Conservation (phyloP, 306 rosid species). For the Carpinus viminea region DNA sequence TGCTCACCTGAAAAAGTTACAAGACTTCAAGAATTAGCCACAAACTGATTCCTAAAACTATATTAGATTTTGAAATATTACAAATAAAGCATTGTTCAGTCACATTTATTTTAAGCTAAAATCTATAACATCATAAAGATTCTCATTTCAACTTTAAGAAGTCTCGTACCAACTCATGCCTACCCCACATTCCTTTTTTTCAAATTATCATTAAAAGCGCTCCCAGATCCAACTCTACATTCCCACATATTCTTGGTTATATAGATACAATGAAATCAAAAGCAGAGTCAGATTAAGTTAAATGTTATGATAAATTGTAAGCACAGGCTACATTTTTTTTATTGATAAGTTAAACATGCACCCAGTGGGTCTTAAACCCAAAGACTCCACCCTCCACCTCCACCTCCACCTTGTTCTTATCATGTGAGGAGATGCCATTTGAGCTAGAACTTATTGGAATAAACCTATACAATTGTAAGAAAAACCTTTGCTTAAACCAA, state of each 20-base stretch:
- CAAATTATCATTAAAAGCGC: no score
- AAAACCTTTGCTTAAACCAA: neutral
- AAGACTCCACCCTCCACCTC: neutral
- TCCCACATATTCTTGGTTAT: no score
- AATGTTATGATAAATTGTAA: neutral
- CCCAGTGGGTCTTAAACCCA: neutral
- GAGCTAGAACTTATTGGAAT: neutral
- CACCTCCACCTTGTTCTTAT: neutral
- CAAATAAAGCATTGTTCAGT: neutral
- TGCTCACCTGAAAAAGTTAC: constrained; percentile 78
- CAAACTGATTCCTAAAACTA: neutral
- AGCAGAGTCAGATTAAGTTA: neutral
- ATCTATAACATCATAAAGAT: neutral
- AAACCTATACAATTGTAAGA: neutral
- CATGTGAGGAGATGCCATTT: neutral
- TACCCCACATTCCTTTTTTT: no score
- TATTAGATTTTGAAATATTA: neutral
- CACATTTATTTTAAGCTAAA: constrained; percentile 14
- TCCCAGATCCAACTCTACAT: no score
- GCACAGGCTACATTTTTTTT: neutral
- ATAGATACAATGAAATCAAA: neutral
- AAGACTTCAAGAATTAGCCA: constrained; percentile 8
- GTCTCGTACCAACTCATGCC: neutral
- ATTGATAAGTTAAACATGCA: neutral
- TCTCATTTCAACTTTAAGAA: neutral